These are phyloP conservation scores for Pseudogymnoascus sp. DNA, from an alignment of 2,329 filamentous ascomycete species.

Conservation along the genomic window DNA sequence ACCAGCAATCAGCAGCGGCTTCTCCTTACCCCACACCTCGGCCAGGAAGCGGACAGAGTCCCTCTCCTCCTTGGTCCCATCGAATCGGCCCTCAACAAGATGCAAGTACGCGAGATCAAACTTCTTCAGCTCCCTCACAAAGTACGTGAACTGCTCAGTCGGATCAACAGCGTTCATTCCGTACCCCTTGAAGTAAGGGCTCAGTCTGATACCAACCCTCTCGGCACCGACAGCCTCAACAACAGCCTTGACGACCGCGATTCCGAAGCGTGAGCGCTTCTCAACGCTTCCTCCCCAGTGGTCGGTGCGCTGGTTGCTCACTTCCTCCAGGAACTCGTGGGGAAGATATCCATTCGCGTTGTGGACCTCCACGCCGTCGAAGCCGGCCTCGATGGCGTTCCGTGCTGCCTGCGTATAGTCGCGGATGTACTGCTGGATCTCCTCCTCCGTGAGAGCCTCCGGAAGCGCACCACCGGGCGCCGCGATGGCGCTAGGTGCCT, in stretches of 20 bases:
- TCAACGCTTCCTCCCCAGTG: constrained; percentile 41
- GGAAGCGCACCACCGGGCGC: constrained; percentile 20
- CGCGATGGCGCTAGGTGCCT: constrained; percentile 15
- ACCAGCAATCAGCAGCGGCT: constrained; percentile 43
- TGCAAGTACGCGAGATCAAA: constrained; percentile 42
- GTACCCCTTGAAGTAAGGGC: constrained; percentile 58
- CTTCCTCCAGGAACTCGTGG: constrained; percentile 50
- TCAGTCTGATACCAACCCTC: constrained; percentile 48
- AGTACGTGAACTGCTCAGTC: constrained; percentile 36
- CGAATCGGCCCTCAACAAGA: constrained; percentile 46
- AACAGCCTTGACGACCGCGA: constrained; percentile 47
- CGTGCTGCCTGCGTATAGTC: constrained; percentile 32
- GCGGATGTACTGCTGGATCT: constrained; percentile 31
- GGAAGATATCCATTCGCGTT: constrained; percentile 44
- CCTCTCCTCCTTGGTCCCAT: constrained; percentile 33
- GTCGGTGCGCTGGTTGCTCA: constrained; percentile 46
- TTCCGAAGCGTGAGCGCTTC: constrained; percentile 41
- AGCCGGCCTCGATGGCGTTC: constrained; percentile 44
- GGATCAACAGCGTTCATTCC: constrained; percentile 34
- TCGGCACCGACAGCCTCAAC: constrained; percentile 42
- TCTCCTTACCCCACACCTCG: constrained; percentile 34
- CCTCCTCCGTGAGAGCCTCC: constrained; percentile 32
- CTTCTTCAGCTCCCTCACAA: constrained; percentile 35
- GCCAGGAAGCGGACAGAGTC: constrained; percentile 30
- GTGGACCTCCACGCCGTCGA: constrained; percentile 43